phyloP scores from a whole-genome alignment of 768 basidiomycete species.

The Mycena amicta region DNA sequence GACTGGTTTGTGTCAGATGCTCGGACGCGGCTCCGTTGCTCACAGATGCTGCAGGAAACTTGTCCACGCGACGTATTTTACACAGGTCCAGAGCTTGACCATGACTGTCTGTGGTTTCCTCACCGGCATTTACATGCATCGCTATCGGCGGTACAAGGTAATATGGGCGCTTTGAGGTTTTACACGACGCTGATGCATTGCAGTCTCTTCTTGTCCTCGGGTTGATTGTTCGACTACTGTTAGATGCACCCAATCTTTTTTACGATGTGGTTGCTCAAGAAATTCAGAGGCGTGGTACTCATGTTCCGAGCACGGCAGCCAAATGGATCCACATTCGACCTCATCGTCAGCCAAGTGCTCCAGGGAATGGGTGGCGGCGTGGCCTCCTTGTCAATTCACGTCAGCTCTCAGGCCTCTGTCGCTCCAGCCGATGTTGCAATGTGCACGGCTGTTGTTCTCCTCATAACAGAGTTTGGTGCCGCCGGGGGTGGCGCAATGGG shows the following conservation, averaged over 20 bases:
- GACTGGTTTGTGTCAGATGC: constrained; percentile 43
- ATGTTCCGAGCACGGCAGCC: constrained; percentile 76
- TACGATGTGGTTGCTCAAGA: background rate
- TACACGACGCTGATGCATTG: background rate
- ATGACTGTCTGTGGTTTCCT: constrained; percentile 66
- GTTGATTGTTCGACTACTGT: constrained; percentile 59
- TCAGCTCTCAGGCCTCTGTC: constrained; percentile 67
- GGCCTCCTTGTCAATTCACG: constrained; percentile 57
- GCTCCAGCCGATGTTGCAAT: constrained; percentile 67
- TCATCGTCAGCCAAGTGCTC: constrained; percentile 69
- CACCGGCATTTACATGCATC: constrained; percentile 59
- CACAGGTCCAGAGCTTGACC: constrained; percentile 58
- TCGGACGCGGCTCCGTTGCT: background rate
- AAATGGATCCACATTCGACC: constrained; percentile 51
- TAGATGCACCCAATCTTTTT: constrained; percentile 17
- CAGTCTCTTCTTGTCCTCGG: constrained; percentile 56
- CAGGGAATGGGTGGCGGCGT: constrained; percentile 79
- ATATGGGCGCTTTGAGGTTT: background rate
- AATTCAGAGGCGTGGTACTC: constrained; percentile 55
- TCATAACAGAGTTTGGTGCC: constrained; percentile 70
- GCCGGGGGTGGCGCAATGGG: constrained; percentile 67
- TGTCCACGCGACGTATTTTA: constrained; percentile 63
- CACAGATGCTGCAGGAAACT: constrained; percentile 45
- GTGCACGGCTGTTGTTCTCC: constrained; percentile 66
- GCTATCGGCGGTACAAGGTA: constrained; percentile 59